A percentile compares a stretch with the other conserved stretches of the same genome.
phyloP scores from a whole-genome alignment of 345 rosid genomes.

The Erucastrum elatum region DNA sequence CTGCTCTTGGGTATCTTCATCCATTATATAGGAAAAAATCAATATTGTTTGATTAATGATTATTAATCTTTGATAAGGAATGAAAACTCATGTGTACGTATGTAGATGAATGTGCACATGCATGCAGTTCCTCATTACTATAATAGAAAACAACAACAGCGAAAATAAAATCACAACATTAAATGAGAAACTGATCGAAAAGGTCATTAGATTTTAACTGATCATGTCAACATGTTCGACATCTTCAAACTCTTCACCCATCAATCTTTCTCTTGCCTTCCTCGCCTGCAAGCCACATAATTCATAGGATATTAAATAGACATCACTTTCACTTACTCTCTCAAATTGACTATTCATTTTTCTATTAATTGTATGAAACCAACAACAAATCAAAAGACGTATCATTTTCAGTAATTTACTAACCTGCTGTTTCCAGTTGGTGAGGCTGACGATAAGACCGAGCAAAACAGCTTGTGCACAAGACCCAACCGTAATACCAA shows the following conservation, averaged over 20 bases:
- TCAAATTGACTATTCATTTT: neutral
- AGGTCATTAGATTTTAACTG: neutral
- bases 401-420: neutral
- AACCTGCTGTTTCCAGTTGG: neutral
- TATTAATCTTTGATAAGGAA: too few relatives aligned
- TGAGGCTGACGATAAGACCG: neutral
- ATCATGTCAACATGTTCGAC: neutral
- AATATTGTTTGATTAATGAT: neutral
- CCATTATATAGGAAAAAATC: conserved; percentile 20
- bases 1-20: conserved; percentile 17
- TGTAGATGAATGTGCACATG: neutral
- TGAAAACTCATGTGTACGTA: too few relatives aligned
- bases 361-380: neutral
- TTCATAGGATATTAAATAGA: neutral
- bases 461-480: neutral
- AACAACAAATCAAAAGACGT: neutral
- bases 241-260: neutral
- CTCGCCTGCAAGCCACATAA: neutral
- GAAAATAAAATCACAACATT: neutral
- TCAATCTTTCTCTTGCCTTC: neutral
- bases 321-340: neutral
- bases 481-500: neutral
- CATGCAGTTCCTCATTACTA: neutral
- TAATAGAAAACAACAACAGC: neutral
- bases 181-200: neutral